Base-by-base conservation (phyloP, 202 grass and related monocot genomes). In the Hordeum pubiflorum region DNA sequence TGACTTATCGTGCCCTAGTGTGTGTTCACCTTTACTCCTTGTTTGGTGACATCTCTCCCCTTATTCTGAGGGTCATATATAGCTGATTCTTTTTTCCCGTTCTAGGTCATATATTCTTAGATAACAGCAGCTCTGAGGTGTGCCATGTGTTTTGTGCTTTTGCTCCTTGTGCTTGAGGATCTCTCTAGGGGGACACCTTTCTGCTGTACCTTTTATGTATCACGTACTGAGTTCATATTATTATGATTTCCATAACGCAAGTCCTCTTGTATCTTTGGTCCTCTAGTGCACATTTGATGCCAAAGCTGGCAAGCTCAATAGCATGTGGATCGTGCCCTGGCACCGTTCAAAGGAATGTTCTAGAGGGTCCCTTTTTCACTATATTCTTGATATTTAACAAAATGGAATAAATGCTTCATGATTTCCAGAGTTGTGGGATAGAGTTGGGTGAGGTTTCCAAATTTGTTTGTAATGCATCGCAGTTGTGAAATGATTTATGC, bases 141-240 rank as follows among this genome's bases (percentile, higher is more conserved):
- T 74, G 83, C 79, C 78, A 20, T 82, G 50, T 89, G 82, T 68
- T 82, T 83, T 83, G 79, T 83, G 67, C 52, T 75, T 79, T 69
- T 86, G 79, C n/a, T 89, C 79, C 87, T 86, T 83, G 74, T 75
- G 83, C 83, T 76, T 64, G 88, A 89, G 83, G 88, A 86, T 78
- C 41, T 76, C 83, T 52, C 15, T 2, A 22, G 55, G 83, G 46
- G 41, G 74, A 46, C 83, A 56, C 79, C 83, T 63, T 71, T 26
- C 61, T 75, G 68, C 79, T 83, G 75, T 73, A 83, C 68, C 15
- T 72, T 52, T 61, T 58, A n/a, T 82, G 83, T 86, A 71, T 83
- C 56, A 86, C 61, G 54, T 69, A 79, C 61, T 26, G 69, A 86
- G 79, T 75, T 83, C 79, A 80, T 83, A 15, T 90, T 38, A 14